Base-by-base conservation (phyloP, 495 filamentous ascomycete genomes). In the Penicillium coprophilum region DNA sequence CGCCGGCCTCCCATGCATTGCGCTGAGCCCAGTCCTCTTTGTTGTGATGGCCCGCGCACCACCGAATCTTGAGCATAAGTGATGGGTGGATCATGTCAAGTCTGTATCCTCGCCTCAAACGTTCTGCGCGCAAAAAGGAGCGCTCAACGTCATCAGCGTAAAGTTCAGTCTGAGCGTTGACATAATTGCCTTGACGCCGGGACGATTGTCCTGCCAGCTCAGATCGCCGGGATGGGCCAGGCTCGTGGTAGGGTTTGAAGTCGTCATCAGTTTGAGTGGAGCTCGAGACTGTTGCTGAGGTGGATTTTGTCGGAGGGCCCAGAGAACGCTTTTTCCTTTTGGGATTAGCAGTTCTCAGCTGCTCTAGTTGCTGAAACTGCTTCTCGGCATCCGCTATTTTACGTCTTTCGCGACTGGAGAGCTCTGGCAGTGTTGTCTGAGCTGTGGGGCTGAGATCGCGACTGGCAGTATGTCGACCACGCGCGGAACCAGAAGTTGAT, bases 341-440 rank as follows among this genome's bases (percentile, higher is more conserved):
- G 27, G 47, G 21, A 8, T 72, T 65, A 8, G 59, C 55, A 1
- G 61, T 53, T 31, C 82, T 79, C 8, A 17, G 15, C 19, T 80
- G 77, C 61, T 84, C 85, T 32, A 86, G 65, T 58, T 80, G 74
- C 48, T 81, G 79, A 59, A 87, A 88, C 24, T 82, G 83, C 65
- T 90, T 88, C 66, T 97, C 91, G 15, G 90, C 80, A 69, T 88
- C 87, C 19, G 88, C 86, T 24, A 96, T 83, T 66, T 97, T 97
- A 39, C 90, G 83, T 69, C 89, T 89, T 61, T 97, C 92, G 15
- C 92, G 84, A 55, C 88, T 91, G 6, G 92, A 94, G 6, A 91
- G 79, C 64, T 90, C 90, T 2, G 74, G 74, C 62, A 73, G 85
- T 46, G 72, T 78, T 17, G 21, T 32, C 27, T 46, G 50, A 11